Conservation (phyloP, 768 basidiomycete genomes). For the Suillus americanus region DNA sequence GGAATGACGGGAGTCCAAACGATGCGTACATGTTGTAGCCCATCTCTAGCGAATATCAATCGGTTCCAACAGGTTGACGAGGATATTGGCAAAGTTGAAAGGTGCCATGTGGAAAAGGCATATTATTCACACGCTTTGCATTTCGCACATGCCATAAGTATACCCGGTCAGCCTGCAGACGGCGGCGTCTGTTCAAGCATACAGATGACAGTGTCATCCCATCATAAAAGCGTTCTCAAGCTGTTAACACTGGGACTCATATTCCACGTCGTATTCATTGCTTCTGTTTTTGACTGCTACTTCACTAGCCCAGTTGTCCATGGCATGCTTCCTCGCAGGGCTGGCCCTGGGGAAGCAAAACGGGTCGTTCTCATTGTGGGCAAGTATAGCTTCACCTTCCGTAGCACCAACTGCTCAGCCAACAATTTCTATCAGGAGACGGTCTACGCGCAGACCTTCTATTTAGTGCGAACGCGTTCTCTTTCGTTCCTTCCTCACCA, state of each 20-base stretch:
- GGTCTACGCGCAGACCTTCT: constrained; percentile 82
- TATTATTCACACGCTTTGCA: neutral
- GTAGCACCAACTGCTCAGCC: neutral
- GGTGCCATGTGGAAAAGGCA: neutral
- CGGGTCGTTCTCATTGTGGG: constrained; percentile 81
- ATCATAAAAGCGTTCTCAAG: constrained; percentile 23
- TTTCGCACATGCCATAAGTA: too few relatives aligned
- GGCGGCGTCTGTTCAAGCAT: neutral
- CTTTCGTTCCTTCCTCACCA: constrained; percentile 46
- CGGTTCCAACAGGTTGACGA: neutral
- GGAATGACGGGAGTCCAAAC: constrained; percentile 68
- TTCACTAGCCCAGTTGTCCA: constrained; percentile 82
- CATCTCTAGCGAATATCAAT: constrained; percentile 15
- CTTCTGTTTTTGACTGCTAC: constrained; percentile 82
- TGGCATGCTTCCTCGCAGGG: constrained; percentile 64
- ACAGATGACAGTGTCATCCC: constrained; percentile 17
- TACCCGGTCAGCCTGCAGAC: neutral
- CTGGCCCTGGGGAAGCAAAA: constrained; percentile 53
- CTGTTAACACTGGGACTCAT: constrained; percentile 66
- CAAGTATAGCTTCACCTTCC: constrained; percentile 27
- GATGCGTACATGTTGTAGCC: constrained; percentile 51
- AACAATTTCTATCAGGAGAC: constrained; percentile 54
- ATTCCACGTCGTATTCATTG: constrained; percentile 74
- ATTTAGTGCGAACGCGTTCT: constrained; percentile 63
- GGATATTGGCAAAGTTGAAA: neutral